phyloP scores from a whole-genome alignment of 192 early-diverging fungal genomes.

The Backusella mclennaniae region DNA sequence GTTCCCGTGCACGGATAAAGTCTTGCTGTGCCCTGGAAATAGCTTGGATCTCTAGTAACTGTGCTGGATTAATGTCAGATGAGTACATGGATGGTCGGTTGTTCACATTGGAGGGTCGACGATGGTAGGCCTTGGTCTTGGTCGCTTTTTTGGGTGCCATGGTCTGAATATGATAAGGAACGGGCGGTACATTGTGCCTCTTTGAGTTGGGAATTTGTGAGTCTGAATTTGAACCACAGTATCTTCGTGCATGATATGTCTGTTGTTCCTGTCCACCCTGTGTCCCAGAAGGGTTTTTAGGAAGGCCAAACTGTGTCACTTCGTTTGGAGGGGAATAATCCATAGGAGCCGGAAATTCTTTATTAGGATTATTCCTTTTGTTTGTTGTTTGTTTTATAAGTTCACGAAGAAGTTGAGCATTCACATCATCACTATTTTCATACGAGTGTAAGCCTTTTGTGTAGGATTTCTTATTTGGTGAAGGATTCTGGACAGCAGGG shows the following conservation, averaged over 20 bases:
- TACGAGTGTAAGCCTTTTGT: neutral
- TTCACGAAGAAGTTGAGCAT: constrained; percentile 11
- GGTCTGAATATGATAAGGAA: constrained; percentile 2
- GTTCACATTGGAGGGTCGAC: neutral
- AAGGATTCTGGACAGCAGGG: neutral
- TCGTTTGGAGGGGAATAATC: neutral
- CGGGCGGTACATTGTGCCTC: neutral
- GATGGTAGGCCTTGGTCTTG: neutral
- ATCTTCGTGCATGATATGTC: neutral
- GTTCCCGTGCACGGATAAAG: constrained; percentile 11
- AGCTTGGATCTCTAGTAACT: constrained; percentile 10
- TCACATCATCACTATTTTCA: neutral
- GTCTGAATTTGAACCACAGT: neutral
- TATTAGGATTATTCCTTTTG: neutral
- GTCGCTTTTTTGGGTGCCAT: neutral
- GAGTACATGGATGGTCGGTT: constrained; percentile 5
- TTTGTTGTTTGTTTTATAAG: constrained; percentile 12
- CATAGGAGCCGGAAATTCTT: neutral
- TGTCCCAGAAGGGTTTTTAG: neutral
- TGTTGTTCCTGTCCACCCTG: neutral
- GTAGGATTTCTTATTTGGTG: neutral
- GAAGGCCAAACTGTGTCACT: neutral
- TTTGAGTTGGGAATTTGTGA: neutral
- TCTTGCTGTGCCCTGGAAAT: constrained; percentile 9
- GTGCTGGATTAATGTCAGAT: neutral